Percentiles rank a stretch among this genome's conserved stretches.
phyloP scores from a whole-genome alignment of 176 grass and related monocot species.

The Raddia distichophylla region DNA sequence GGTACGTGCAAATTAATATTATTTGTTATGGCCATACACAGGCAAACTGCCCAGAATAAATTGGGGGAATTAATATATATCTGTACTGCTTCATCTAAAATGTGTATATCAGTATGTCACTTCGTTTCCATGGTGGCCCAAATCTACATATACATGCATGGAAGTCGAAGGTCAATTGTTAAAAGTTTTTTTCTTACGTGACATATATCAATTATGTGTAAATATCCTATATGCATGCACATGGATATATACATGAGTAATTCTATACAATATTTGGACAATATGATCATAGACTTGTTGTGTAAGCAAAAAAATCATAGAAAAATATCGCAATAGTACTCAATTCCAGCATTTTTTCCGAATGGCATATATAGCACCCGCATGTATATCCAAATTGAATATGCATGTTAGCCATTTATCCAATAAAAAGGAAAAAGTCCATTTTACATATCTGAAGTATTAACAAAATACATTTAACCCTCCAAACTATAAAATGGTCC shows the following conservation, averaged over 20 bases:
- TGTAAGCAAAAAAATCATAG: neutral
- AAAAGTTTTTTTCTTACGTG: neutral
- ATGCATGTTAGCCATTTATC: too few species aligned
- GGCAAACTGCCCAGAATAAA: neutral
- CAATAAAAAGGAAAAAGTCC: too few species aligned
- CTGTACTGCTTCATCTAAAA: neutral
- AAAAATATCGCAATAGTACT: neutral
- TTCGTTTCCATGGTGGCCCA: neutral
- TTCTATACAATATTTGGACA: neutral
- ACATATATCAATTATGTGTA: neutral
- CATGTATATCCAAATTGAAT: too few species aligned
- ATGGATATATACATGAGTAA: neutral
- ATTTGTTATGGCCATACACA: neutral
- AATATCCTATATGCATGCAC: neutral
- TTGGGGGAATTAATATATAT: neutral
- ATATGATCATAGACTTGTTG: neutral
- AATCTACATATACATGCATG: neutral
- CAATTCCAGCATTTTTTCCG: neutral
- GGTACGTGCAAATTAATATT: neutral
- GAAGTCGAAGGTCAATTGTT: neutral
- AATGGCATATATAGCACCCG: neutral
- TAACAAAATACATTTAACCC: too few species aligned
- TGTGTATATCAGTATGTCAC: neutral
- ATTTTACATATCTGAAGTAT: too few species aligned
- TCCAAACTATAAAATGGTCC: too few species aligned